Evolutionary conservation across 306 rosid genomes (phyloP).

Genomic region (Lathyrus aphaca): DNA sequence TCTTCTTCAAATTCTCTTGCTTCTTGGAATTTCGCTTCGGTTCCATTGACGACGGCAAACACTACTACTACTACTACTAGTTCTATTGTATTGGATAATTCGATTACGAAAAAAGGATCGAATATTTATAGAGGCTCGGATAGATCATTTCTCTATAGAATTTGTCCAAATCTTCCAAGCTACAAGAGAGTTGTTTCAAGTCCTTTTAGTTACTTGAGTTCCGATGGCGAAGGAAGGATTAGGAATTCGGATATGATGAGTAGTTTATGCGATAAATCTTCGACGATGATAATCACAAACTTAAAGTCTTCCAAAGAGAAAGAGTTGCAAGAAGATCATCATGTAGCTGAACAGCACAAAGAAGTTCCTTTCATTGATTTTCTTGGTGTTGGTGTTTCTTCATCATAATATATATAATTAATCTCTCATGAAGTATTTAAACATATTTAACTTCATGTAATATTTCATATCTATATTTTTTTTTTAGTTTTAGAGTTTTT

Average conservation of each 20-base stretch:
- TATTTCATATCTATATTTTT: background rate
- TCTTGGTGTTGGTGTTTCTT: slow-evolving; percentile 85
- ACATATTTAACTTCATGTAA: slow-evolving; percentile 45
- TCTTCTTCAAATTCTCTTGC: slow-evolving; percentile 39
- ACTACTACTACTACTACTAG: background rate
- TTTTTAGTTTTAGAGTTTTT: background rate
- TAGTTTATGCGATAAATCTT: slow-evolving; percentile 38
- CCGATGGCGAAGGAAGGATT: slow-evolving; percentile 28
- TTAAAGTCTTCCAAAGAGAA: slow-evolving; percentile 44
- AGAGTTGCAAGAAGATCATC: slow-evolving; percentile 41
- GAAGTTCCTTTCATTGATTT: slow-evolving; percentile 82
- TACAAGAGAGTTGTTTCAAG: slow-evolving; percentile 53
- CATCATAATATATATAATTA: slow-evolving; percentile 40
- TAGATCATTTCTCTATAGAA: slow-evolving; percentile 34
- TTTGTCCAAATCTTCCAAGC: slow-evolving; percentile 48
- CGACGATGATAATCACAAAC: slow-evolving; percentile 41
- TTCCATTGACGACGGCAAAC: slow-evolving; percentile 23
- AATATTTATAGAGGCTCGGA: slow-evolving; percentile 43
- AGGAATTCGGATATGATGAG: slow-evolving; percentile 41
- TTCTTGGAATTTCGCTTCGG: slow-evolving; percentile 67
- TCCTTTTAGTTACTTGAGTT: slow-evolving; percentile 46
- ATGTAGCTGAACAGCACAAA: slow-evolving; percentile 42
- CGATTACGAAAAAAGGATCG: slow-evolving; percentile 38
- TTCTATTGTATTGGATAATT: slow-evolving; percentile 8
- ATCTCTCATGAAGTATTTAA: slow-evolving; percentile 21